phyloP scores from a whole-genome alignment of 768 basidiomycete genomes.

The Asterophora lycoperdoides region DNA sequence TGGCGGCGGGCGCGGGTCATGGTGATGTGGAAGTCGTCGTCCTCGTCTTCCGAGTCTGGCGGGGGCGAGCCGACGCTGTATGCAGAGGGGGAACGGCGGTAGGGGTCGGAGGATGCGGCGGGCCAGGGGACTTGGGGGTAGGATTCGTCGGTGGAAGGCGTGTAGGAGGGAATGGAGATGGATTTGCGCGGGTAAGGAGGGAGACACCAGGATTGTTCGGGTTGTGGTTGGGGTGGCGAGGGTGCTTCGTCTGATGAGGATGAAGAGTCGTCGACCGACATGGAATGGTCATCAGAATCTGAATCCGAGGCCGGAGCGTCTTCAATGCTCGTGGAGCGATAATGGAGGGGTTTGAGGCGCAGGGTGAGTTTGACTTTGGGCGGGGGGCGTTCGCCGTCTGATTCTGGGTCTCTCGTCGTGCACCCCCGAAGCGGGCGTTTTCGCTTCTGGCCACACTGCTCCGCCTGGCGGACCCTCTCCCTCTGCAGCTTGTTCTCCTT shows the following conservation, averaged over 20 bases:
- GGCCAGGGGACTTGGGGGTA: conserved; percentile 27
- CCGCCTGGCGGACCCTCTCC: conserved; percentile 22
- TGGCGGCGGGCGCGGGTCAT: conserved; percentile 38
- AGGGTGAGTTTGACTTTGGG: conserved; percentile 71
- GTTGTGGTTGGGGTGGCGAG: conserved; percentile 15
- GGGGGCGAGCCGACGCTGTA: conserved; percentile 61
- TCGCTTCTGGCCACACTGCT: conserved; percentile 39
- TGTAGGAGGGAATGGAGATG: conserved; percentile 53
- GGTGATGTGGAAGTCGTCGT: conserved; percentile 43
- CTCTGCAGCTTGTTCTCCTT: conserved; percentile 27
- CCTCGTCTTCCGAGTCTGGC: conserved; percentile 66
- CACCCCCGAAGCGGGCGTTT: conserved; percentile 39
- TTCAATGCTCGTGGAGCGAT: too few relatives aligned
- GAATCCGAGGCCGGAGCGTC: conserved; percentile 24
- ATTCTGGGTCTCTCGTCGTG: conserved; percentile 25
- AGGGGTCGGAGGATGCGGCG: conserved; percentile 22
- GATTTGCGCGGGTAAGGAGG: conserved; percentile 56
- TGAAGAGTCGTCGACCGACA: conserved; percentile 21
- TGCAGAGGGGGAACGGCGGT: conserved; percentile 56
- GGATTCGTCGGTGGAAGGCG: conserved; percentile 39
- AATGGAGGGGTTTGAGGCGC: conserved; percentile 49
- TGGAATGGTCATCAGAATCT: conserved; percentile 39
- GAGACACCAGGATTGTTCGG: conserved; percentile 44
- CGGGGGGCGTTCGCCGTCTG: conserved; percentile 39
- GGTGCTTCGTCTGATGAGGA: conserved; percentile 29